phyloP scores from a whole-genome alignment of 1,284 basidiomycete genomes.

The Heterobasidion parviporum region DNA sequence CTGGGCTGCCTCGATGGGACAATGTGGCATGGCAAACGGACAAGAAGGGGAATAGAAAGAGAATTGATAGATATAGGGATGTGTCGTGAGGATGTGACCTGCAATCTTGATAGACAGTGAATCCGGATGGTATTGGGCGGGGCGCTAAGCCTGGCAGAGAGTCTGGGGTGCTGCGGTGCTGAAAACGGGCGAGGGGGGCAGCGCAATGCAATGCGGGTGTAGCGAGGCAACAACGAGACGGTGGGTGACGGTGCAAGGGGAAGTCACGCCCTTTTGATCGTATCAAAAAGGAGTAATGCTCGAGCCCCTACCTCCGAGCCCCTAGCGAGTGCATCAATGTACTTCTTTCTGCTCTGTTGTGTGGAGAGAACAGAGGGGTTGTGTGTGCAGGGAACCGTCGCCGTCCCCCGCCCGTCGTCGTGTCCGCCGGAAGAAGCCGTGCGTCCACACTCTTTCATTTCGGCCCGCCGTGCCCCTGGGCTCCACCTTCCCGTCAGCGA shows the following conservation, averaged over 20 bases:
- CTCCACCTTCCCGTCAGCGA: no score
- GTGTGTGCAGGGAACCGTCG: no score
- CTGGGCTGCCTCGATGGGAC: constrained; percentile 21
- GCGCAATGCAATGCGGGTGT: constrained; percentile 26
- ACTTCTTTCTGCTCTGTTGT: neutral
- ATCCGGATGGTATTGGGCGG: neutral
- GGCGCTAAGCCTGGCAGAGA: constrained; percentile 14
- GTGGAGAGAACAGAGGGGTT: neutral
- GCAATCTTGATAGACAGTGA: constrained; percentile 2
- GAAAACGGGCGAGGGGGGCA: constrained; percentile 11
- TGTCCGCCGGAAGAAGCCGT: no score
- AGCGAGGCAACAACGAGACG: constrained; percentile 26
- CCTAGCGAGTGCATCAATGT: neutral
- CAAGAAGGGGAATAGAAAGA: constrained; percentile 12
- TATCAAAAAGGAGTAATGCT: neutral
- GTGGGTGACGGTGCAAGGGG: constrained; percentile 3
- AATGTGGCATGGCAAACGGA: constrained; percentile 10
- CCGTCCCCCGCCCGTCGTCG: no score
- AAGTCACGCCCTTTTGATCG: neutral
- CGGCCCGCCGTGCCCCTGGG: no score
- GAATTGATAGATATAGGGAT: constrained; percentile 12
- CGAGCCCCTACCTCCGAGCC: no score
- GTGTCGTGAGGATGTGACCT: neutral
- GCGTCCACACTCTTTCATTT: no score
- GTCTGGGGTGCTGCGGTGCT: constrained; percentile 10